Evolutionary conservation across 768 basidiomycete genomes (phyloP).

Genomic region (Agaricus subrufescens): DNA sequence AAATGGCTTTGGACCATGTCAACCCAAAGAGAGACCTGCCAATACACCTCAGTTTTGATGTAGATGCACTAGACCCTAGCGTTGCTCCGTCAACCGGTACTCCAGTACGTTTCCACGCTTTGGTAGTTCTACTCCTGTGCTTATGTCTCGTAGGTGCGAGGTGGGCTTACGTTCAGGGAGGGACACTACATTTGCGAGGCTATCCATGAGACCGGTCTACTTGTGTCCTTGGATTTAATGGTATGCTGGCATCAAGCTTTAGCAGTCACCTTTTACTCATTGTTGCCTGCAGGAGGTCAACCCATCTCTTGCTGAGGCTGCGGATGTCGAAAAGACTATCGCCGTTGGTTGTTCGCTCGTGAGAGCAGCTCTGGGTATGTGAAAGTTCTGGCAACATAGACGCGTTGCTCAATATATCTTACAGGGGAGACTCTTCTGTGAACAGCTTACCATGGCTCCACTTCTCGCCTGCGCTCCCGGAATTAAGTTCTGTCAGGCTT

Average conservation of each 20-base stretch:
- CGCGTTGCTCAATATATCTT: background rate
- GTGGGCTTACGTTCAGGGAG: slow-evolving; percentile 93
- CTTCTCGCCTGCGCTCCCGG: no score
- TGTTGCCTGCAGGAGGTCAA: slow-evolving; percentile 75
- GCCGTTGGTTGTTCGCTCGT: slow-evolving; percentile 86
- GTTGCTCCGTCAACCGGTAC: slow-evolving; percentile 97
- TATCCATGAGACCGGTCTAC: slow-evolving; percentile 85
- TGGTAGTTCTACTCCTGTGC: background rate
- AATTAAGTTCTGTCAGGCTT: no score
- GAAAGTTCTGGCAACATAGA: background rate
- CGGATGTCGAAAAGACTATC: slow-evolving; percentile 81
- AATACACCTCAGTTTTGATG: slow-evolving; percentile 95
- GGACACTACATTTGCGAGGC: slow-evolving; percentile 98
- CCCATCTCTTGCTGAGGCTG: slow-evolving; percentile 78
- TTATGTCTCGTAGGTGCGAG: slow-evolving; percentile 59
- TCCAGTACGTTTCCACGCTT: slow-evolving; percentile 48
- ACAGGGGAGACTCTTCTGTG: no score
- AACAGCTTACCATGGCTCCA: no score
- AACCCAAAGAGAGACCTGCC: slow-evolving; percentile 81
- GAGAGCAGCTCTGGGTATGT: slow-evolving; percentile 74
- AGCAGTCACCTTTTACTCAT: background rate
- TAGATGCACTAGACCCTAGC: slow-evolving; percentile 89
- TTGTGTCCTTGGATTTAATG: slow-evolving; percentile 94
- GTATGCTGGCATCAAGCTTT: slow-evolving; percentile 35
- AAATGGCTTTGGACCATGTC: slow-evolving; percentile 94